Evolutionary conservation across 495 filamentous ascomycete species (phyloP).

Genomic region (Xylaria intraflava): DNA sequence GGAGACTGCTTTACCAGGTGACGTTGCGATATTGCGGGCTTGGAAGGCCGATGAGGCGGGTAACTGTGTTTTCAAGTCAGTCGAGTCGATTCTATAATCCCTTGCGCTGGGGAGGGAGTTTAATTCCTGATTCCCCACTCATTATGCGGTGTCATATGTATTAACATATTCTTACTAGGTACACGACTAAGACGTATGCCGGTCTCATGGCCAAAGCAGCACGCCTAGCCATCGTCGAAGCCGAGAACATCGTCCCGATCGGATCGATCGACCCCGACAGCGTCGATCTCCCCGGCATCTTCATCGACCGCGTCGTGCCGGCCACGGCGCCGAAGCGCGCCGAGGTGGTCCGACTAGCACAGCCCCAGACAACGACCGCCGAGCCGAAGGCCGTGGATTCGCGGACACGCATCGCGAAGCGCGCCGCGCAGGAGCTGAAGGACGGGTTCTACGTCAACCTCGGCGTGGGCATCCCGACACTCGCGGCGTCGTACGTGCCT

Average conservation of each 20-base stretch:
- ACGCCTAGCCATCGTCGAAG: conserved; percentile 57
- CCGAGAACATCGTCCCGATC: conserved; percentile 58
- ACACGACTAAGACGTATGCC: conserved; percentile 56
- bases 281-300: conserved; percentile 58
- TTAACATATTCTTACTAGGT: conserved; percentile 23
- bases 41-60: conserved; percentile 60
- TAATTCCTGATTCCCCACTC: neutral
- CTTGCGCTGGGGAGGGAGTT: too few species aligned
- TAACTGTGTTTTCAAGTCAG: conserved; percentile 54
- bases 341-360: conserved; percentile 44
- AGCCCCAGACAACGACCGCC: conserved; percentile 12
- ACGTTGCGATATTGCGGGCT: conserved; percentile 57
- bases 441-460: conserved; percentile 62
- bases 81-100: neutral
- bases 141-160: neutral
- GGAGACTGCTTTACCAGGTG: conserved; percentile 57
- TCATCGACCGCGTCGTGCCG: conserved; percentile 56
- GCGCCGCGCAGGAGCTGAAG: conserved; percentile 57
- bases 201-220: conserved; percentile 58
- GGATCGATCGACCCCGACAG: conserved; percentile 52
- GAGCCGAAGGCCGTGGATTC: conserved; percentile 29
- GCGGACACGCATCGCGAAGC: conserved; percentile 51
- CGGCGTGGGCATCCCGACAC: conserved; percentile 57
- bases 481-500: conserved; percentile 51
- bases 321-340: conserved; percentile 48